Conservation (phyloP, 495 filamentous ascomycete species). For the Penicillium waksmanii region DNA sequence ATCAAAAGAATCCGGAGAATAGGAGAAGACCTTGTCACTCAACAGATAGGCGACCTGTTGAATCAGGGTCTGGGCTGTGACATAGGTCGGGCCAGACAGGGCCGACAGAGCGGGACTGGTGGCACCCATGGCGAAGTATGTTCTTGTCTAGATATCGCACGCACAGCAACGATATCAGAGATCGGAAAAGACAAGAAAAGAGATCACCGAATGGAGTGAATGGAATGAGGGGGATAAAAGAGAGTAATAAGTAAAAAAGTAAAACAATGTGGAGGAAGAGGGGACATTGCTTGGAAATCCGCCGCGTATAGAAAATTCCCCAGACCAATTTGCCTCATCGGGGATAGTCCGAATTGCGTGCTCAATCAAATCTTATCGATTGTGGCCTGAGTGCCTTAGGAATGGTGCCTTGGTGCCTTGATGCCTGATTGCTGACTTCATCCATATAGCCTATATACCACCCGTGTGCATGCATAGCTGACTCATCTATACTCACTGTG, state of each 20-base stretch:
- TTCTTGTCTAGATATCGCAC: slow-evolving; percentile 37
- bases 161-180: slow-evolving; percentile 15
- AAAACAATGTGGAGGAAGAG: slow-evolving; percentile 29
- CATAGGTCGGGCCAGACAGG: slow-evolving; percentile 86
- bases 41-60: slow-evolving; percentile 94
- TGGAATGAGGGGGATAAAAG: slow-evolving; percentile 26
- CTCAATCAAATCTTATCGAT: slow-evolving; percentile 50
- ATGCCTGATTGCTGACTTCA: not conserved
- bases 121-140: slow-evolving; percentile 40
- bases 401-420: not conserved
- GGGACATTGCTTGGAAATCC: slow-evolving; percentile 18
- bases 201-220: slow-evolving; percentile 19
- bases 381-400: not conserved
- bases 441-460: not conserved
- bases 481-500: not conserved
- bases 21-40: slow-evolving; percentile 95
- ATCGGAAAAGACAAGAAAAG: slow-evolving; percentile 31
- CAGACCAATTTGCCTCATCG: slow-evolving; percentile 36
- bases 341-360: slow-evolving; percentile 46
- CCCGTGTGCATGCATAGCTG: slow-evolving; percentile 1
- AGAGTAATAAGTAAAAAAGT: slow-evolving; percentile 16
- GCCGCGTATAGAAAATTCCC: slow-evolving; percentile 40
- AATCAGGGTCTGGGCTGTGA: slow-evolving; percentile 86
- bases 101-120: slow-evolving; percentile 51
- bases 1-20: slow-evolving; percentile 91